These are phyloP conservation scores for Chalciporus sphaerocephalus DNA, from an alignment of 768 basidiomycete genomes.

Conservation along the genomic window DNA sequence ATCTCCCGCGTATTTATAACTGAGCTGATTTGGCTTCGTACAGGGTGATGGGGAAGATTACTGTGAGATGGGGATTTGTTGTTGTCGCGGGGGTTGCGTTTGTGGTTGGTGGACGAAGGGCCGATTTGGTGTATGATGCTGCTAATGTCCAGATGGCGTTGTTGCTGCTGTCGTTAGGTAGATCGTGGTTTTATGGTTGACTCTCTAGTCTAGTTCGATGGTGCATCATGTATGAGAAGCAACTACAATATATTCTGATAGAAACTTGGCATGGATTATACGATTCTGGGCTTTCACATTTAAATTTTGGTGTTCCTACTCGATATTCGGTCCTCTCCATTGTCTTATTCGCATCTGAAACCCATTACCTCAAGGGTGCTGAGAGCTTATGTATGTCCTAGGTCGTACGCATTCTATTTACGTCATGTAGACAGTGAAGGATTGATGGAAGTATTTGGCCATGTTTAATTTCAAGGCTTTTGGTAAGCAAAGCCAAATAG, in stretches of 20 bases:
- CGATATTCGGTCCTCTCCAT: too few relatives aligned
- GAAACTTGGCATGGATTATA: too few relatives aligned
- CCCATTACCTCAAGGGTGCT: too few relatives aligned
- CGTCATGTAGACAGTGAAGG: background rate
- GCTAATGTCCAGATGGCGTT: constrained; percentile 38
- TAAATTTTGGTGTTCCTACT: too few relatives aligned
- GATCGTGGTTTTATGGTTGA: constrained; percentile 6
- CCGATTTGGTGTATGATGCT: constrained; percentile 63
- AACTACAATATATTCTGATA: too few relatives aligned
- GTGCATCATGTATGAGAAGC: too few relatives aligned
- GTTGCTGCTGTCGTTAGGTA: constrained; percentile 7
- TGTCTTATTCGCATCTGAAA: too few relatives aligned
- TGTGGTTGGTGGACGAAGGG: constrained; percentile 59
- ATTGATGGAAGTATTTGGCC: constrained; percentile 1
- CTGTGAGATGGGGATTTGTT: constrained; percentile 52
- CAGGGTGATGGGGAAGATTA: constrained; percentile 9
- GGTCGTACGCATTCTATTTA: too few relatives aligned
- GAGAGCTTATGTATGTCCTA: too few relatives aligned
- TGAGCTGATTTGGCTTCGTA: background rate
- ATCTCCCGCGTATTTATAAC: background rate
- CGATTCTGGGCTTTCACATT: too few relatives aligned
- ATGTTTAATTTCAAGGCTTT: constrained; percentile 5
- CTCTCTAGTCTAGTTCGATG: too few relatives aligned
- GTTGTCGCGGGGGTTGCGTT: constrained; percentile 52
- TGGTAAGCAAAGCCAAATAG: constrained; percentile 1